Conservation (phyloP, 2,329 filamentous ascomycete genomes). For the Tolypocladium capitatum region DNA sequence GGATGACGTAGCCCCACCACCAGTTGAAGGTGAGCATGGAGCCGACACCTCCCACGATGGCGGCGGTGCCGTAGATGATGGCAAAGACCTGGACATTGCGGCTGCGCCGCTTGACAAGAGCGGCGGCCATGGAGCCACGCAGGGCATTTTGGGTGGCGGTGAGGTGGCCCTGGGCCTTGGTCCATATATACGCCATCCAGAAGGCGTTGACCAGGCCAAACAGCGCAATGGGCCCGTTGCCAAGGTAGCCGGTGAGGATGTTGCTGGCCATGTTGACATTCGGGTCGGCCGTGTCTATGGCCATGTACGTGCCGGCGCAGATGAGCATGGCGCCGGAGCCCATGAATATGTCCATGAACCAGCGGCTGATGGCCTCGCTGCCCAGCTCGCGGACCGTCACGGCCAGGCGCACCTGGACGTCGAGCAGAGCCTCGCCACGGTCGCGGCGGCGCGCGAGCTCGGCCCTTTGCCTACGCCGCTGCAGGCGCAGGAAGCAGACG, state of each 20-base stretch:
- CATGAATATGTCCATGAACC: conserved; percentile 36
- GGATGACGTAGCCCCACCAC: conserved; percentile 40
- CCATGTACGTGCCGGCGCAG: conserved; percentile 37
- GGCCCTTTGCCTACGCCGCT: conserved; percentile 20
- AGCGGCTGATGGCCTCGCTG: conserved; percentile 35
- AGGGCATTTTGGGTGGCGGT: conserved; percentile 12
- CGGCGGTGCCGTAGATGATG: conserved; percentile 28
- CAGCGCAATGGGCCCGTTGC: conserved; percentile 34
- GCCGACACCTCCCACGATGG: conserved; percentile 32
- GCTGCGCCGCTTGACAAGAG: conserved; percentile 22
- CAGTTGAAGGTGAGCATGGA: conserved; percentile 34
- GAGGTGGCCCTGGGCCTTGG: conserved; percentile 25
- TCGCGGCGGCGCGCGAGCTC: conserved; percentile 5
- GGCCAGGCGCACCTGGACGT: conserved; percentile 24
- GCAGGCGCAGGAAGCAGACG: conserved; percentile 27
- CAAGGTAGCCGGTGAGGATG: conserved; percentile 40
- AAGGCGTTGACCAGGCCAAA: conserved; percentile 34
- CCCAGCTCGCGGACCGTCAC: conserved; percentile 35
- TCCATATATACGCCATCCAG: conserved; percentile 32
- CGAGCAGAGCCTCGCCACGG: conserved; percentile 3
- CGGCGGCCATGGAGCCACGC: conserved; percentile 10
- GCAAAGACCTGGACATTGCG: conserved; percentile 30
- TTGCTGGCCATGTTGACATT: conserved; percentile 33
- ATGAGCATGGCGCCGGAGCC: conserved; percentile 36
- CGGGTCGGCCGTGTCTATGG: conserved; percentile 33